Evolutionary conservation across 768 basidiomycete genomes (phyloP), one percentile per base, ranked within the genome.

Genomic region (Tylopilus vinaceipallidus): DNA sequence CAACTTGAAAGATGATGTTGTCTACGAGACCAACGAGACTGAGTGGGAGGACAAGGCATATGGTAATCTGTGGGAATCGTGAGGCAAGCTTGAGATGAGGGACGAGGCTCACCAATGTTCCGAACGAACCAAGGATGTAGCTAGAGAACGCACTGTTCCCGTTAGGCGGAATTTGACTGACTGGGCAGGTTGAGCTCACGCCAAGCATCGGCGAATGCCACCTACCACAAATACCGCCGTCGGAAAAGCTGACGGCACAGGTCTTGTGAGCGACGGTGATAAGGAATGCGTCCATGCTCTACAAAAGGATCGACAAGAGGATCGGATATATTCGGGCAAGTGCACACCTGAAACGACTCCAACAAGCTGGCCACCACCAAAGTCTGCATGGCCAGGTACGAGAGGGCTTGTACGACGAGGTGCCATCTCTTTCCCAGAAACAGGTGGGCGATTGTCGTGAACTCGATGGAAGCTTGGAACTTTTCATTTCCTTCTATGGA

Each of bases 391-490:
- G 61, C 61, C 0, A 62, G 55, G 30, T 57, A 62, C 27, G 63
- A 16, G 34, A 63, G 10, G 11, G 16, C 40, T 12, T 62, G 61
- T 6, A 62, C 40, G 33, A 54, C 39, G 42, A 63, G 1, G 20
- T 62, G 61, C 61, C 61, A 62, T 38, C 58, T 38, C 40, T 55
- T 62, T 6, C 61, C 61, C 24, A 62, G 42, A 36, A 63, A 63
- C 48, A 62, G 57, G 39, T 62, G 52, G 7, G 61, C 61, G 16
- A 62, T 57, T 3, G 61, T 62, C 10, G 61, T 62, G 45, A 63
- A 62, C 34, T 62, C 61, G 34, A 62, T 47, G n/a, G 61, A 54
- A 2, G 61, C 61, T 26, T 62, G 46, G 10, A 60, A 62, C 0
- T 8, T 12, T 42, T 63, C 61, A 14, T 62, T 62, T 34, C 61